Percentiles rank a stretch among this genome's conserved stretches.
Conservation (phyloP, 371 early-diverging fungal genomes). For the Mucor irregularis region DNA sequence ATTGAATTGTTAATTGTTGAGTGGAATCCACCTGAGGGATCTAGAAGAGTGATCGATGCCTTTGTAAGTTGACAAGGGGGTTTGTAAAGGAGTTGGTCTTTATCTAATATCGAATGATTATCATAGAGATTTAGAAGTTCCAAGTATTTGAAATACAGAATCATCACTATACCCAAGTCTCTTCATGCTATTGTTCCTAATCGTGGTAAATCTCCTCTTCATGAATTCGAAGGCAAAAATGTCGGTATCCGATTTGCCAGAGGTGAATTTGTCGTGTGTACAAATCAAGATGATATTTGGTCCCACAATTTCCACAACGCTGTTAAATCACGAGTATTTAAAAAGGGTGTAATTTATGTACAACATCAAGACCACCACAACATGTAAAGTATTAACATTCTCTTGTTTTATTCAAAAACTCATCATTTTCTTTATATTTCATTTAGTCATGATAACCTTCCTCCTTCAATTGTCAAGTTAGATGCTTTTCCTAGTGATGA, state of each 20-base stretch:
- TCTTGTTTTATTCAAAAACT: too few species aligned
- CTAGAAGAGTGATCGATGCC: slow-evolving; percentile 32
- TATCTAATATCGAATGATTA: neutral
- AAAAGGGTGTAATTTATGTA: slow-evolving; percentile 40
- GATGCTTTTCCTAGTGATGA: slow-evolving; percentile 36
- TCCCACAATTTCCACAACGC: slow-evolving; percentile 49
- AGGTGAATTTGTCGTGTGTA: slow-evolving; percentile 45
- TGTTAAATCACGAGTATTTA: slow-evolving; percentile 33
- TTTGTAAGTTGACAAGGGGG: slow-evolving; percentile 23
- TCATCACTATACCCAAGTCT: slow-evolving; percentile 40
- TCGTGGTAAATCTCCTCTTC: slow-evolving; percentile 20
- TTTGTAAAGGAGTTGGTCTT: neutral
- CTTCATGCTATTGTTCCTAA: slow-evolving; percentile 35
- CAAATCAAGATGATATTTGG: slow-evolving; percentile 53
- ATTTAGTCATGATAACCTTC: slow-evolving; percentile 27
- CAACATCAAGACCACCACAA: slow-evolving; percentile 42
- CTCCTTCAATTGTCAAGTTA: slow-evolving; percentile 34
- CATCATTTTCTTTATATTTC: neutral
- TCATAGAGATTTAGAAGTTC: slow-evolving; percentile 39
- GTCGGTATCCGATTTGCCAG: slow-evolving; percentile 49
- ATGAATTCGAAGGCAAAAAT: slow-evolving; percentile 49
- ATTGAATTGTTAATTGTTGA: slow-evolving; percentile 46
- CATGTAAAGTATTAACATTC: slow-evolving; percentile 23
- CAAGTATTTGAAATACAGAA: slow-evolving; percentile 39
- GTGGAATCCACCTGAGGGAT: slow-evolving; percentile 43